Evolutionary conservation across 306 rosid genomes (phyloP), one percentile per base, ranked within the genome.

Genomic region (Lupinus albus): DNA sequence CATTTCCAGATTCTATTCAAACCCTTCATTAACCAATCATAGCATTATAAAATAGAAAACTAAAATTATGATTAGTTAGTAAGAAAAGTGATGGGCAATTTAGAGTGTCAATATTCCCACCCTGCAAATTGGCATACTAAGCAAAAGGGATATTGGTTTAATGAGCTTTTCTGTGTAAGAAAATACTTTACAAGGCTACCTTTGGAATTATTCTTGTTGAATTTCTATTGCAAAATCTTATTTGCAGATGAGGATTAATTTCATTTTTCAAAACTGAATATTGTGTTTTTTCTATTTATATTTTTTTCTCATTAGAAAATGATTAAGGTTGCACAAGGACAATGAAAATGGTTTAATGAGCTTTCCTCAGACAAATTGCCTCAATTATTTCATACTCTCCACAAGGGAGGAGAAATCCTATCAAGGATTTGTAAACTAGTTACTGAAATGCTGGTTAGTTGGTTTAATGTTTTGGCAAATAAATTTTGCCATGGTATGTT

Each of bases 221-320:
- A 35, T 30, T 41, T 55, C 7, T 10, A 4, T 44, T 59, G 48
- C 4, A 35, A 46, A 56, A 11, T 60, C 17, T 11, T 13, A 8
- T 13, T 30, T 16, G 39, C 32, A 21, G 2, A n/a, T 36, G 54
- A 28, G 13, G 21, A 21, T 17, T n/a, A 46, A 44, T 55, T 18
- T 28, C 6, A 15, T 30, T 17, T 58, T 70, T 65, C 45, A 46
- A 45, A 55, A n/a, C 14, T 5, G 10, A 44, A 57, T 64, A 18
- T 54, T 63, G 32, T n/a, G 11, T 51, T 10, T 36, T 35, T 42
- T 14, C 16, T 28, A 42, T 2, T 5, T 28, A 42, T 1, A 10
- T 9, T 21, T 6, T 0, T 0, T 1, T 25, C 1, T 16, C 42
- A 1, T 39, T 6, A 51, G 47, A 51, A 20, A 57, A 28, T 55